A percentile compares a stretch with the other conserved stretches of the same genome.
phyloP scores from a whole-genome alignment of 352 stramenopile genomes.

The Phytophthora litchii region DNA sequence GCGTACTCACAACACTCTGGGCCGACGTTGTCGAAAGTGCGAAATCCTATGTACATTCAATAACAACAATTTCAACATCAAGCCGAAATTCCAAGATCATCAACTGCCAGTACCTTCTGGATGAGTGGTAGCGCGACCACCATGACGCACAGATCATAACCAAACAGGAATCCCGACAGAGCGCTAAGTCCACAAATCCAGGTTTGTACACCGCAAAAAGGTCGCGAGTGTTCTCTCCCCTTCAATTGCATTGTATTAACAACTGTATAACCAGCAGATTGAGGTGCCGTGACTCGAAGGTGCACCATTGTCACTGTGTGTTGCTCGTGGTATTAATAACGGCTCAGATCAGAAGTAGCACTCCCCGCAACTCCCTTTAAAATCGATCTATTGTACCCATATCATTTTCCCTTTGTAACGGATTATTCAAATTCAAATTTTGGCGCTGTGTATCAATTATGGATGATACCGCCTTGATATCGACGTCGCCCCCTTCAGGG shows the following conservation, averaged over 20 bases:
- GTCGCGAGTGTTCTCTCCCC: background rate
- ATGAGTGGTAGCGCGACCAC: slow-evolving; percentile 72
- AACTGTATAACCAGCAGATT: slow-evolving; percentile 10
- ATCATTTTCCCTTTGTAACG: slow-evolving; percentile 1
- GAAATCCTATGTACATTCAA: slow-evolving; percentile 42
- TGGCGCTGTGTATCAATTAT: slow-evolving; percentile 20
- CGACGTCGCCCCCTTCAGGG: slow-evolving; percentile 17
- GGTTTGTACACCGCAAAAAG: slow-evolving; percentile 39
- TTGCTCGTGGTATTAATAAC: slow-evolving; percentile 11
- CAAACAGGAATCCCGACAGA: slow-evolving; percentile 75
- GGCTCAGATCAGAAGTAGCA: slow-evolving; percentile 5
- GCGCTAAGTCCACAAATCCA: slow-evolving; percentile 68
- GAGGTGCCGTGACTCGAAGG: slow-evolving; percentile 13
- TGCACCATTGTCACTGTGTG: slow-evolving; percentile 22
- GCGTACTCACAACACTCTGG: slow-evolving; percentile 64
- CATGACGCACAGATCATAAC: slow-evolving; percentile 83
- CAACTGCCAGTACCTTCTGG: slow-evolving; percentile 37
- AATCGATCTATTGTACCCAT: slow-evolving; percentile 12
- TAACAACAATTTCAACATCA: slow-evolving; percentile 1
- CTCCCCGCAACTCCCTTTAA: background rate
- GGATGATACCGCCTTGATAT: background rate
- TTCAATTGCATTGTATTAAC: slow-evolving; percentile 10
- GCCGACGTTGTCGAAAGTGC: slow-evolving; percentile 54
- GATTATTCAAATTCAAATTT: slow-evolving; percentile 37
- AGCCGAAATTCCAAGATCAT: background rate